A percentile compares a stretch with the other conserved stretches of the same genome.
phyloP scores from a whole-genome alignment of 2,329 filamentous ascomycete species.

The Dothiorella sarmentorum region DNA sequence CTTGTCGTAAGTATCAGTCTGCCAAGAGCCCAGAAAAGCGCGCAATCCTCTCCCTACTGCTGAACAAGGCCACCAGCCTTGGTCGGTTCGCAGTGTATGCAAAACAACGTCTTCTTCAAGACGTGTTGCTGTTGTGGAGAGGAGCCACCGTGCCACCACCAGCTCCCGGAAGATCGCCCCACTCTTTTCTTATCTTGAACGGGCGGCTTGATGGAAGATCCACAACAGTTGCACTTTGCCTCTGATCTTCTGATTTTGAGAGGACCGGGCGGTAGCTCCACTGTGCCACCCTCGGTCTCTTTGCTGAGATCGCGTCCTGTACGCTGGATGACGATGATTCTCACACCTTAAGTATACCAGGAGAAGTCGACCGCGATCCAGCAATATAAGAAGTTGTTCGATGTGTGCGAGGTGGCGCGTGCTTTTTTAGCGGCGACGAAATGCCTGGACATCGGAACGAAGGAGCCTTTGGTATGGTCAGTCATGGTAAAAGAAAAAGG shows the following conservation, averaged over 20 bases:
- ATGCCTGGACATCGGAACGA: not conserved
- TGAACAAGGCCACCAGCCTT: no score
- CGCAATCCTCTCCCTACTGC: no score
- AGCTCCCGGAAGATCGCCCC: constrained; percentile 5
- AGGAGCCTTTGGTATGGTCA: not conserved
- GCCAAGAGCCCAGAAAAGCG: no score
- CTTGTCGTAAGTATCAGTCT: no score
- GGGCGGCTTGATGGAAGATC: not conserved
- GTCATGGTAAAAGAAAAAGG: no score
- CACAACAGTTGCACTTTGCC: not conserved
- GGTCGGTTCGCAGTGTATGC: no score
- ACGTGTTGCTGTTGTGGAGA: no score
- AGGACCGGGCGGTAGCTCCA: not conserved
- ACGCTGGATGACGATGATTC: no score
- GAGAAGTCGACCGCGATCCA: not conserved
- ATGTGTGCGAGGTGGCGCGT: not conserved
- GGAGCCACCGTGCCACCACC: not conserved
- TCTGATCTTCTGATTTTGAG: not conserved
- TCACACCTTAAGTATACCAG: no score
- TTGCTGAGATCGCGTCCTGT: not conserved
- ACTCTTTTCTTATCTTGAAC: not conserved
- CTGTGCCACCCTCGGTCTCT: not conserved
- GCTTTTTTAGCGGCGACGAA: no score
- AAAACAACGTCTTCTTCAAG: no score
- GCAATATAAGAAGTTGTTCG: not conserved